Percentiles rank a stretch among this genome's conserved stretches.
Conservation (phyloP, 345 rosid species). For the Firmiana major region DNA sequence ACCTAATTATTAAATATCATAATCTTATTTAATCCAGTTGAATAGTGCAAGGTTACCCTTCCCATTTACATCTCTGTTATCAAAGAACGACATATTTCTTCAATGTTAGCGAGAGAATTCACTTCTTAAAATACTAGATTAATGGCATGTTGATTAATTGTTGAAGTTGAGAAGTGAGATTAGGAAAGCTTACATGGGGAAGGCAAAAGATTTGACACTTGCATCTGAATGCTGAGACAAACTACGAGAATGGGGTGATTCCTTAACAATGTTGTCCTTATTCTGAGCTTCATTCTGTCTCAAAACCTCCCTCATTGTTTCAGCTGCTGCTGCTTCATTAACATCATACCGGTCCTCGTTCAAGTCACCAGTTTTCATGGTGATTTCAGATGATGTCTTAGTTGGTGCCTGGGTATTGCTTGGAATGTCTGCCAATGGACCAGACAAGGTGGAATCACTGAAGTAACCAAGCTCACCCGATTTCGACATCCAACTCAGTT, state of each 20-base stretch:
- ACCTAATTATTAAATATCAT: too few species aligned
- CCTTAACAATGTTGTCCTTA: conserved; percentile 10
- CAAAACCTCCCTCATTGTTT: conserved; percentile 50
- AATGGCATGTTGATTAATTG: too few species aligned
- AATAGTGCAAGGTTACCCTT: too few species aligned
- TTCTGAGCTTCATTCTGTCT: conserved; percentile 39
- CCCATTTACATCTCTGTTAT: too few species aligned
- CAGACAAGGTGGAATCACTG: conserved; percentile 19
- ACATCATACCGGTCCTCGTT: conserved; percentile 28
- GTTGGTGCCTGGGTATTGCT: conserved; percentile 21
- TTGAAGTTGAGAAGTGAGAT: not conserved
- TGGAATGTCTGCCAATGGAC: conserved; percentile 24
- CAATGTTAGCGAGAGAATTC: too few species aligned
- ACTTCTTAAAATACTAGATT: too few species aligned
- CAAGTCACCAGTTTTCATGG: conserved; percentile 12
- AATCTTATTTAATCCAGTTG: too few species aligned
- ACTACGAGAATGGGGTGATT: conserved; percentile 9
- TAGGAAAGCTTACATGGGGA: conserved; percentile 57
- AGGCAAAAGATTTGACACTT: conserved; percentile 70
- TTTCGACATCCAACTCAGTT: conserved; percentile 25
- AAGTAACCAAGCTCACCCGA: conserved; percentile 53
- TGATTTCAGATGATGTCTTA: conserved; percentile 26
- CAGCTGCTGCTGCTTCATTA: conserved; percentile 53
- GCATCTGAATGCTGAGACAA: conserved; percentile 43
- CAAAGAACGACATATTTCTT: too few species aligned